Base-by-base conservation (phyloP, 306 rosid genomes). In the Pyrus bretschneideri region DNA sequence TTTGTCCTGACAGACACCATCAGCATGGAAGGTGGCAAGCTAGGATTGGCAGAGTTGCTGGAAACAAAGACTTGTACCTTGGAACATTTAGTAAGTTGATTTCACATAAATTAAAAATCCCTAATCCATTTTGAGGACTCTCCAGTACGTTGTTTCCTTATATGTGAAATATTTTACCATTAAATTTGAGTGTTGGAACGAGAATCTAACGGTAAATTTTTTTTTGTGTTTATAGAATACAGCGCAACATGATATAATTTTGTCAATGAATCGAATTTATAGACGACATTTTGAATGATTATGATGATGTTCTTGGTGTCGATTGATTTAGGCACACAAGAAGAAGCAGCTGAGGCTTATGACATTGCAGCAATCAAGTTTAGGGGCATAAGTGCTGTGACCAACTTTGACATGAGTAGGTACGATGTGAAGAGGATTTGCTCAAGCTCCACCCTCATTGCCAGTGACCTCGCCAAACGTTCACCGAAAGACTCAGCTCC, bases 11-110 rank as follows among this genome's bases (percentile, higher is more conserved):
- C 88, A 92, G 99, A 78, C 99, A 96, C 83, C 99, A 96, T 87
- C 99, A 96, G 81, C 98, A 96, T 91, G 99, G 99, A 80, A 92
- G 99, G 85, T 96, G 99, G 99, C 99, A 96, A 83, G 99, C 99
- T 76, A 81, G 99, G 52, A 96, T 96, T 51, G 99, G 98, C 73
- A 85, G 99, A 78, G 99, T 96, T 72, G 98, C 99, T 14, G 99
- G 99, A 72, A 96, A 96, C 85, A 96, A 96, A 69, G 99, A 96
- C 82, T 83, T 96, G 87, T 92, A 96, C 91, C 97, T 96, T 33
- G 99, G 99, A 45, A 96, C 99, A 79, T 96, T 96, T 83, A 91
- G 99, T 92, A 84, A 88, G 98, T 84, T 23, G 1, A 17, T 69
- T 70, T 27, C 70, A 30, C 35, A 77, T 12, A 67, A 70, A 31